Base-by-base conservation (phyloP, 805 yeast species). In the Teunomyces panamensis region DNA sequence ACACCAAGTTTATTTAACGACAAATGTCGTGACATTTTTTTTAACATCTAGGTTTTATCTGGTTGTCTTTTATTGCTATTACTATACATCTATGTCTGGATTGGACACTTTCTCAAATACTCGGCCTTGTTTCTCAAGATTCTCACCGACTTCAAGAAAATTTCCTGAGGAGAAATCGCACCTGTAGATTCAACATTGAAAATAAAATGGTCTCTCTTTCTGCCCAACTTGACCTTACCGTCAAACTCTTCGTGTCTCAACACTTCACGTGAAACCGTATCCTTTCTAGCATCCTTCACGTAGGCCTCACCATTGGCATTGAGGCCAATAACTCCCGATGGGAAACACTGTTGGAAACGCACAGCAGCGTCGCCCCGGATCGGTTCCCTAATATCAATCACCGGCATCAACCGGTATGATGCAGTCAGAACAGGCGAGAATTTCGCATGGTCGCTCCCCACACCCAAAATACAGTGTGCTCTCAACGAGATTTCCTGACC, bases 391-490 rank as follows among this genome's bases (percentile, higher is more conserved):
- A 94, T 89, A 53, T 86, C 83, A 57, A 91, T 91, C 24, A 81
- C 85, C 11, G 99, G 99, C 73, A 94, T 69, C 62, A 94, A 76
- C 69, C 99, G 80, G 71, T 94, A 94, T 10, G 97, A 88, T 2
- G 99, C 97, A 10, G 99, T 94, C 13, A 96, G 81, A 9, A 94
- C 99, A 4, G 99, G 99, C 6, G 97, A 89, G 65, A 89, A 94
- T 69, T 94, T 94, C 50, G 99, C 97, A 68, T 94, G 99, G 67
- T 94, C 99, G 36, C 89, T 70, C 45, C 97, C 99, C 55, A 88
- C 71, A 49, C 99, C 99, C 52, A 92, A 76, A 28, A 91, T 76
- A 65, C 97, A 94, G 70, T 90, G 96, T 48, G 87, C 96, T 62
- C 90, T 78, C 55, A 94, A 75, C 26, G 92, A 80, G 53, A 94